Evolutionary conservation across 169 alveolate species (phyloP).

Genomic region (Babesia divergens): DNA sequence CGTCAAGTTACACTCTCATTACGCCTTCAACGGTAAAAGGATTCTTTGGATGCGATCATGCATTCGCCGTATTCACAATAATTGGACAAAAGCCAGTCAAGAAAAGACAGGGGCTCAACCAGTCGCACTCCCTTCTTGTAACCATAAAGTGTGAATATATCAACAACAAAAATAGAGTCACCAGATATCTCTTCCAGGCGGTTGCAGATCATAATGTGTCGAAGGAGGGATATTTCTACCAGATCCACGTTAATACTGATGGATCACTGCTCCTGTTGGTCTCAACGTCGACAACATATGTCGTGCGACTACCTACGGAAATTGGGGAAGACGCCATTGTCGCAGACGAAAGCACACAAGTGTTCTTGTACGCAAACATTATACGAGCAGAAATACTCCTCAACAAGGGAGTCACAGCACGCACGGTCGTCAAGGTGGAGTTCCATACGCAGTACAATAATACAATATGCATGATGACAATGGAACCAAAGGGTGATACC

Average conservation of each 20-base stretch:
- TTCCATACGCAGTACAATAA: conserved; percentile 17
- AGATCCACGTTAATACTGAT: conserved; percentile 45
- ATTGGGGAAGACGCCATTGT: conserved; percentile 10
- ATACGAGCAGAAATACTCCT: conserved; percentile 16
- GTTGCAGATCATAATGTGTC: conserved; percentile 28
- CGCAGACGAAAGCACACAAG: neutral
- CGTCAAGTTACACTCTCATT: conserved; percentile 1
- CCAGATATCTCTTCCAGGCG: conserved; percentile 38
- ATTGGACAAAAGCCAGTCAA: conserved; percentile 27
- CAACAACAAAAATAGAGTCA: neutral
- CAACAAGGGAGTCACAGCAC: neutral
- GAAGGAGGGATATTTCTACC: conserved; percentile 34
- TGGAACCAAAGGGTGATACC: conserved; percentile 1
- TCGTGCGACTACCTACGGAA: conserved; percentile 33
- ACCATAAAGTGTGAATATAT: conserved; percentile 45
- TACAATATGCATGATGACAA: conserved; percentile 21
- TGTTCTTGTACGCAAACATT: neutral
- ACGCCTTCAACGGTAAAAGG: neutral
- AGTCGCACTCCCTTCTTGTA: neutral
- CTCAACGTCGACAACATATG: conserved; percentile 21
- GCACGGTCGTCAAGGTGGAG: conserved; percentile 1
- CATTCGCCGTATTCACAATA: conserved; percentile 50
- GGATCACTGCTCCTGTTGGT: conserved; percentile 27
- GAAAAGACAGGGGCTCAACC: conserved; percentile 9
- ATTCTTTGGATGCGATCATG: conserved; percentile 13